Conservation (phyloP, 495 filamentous ascomycete species). For the Pyrenula massariospora region DNA sequence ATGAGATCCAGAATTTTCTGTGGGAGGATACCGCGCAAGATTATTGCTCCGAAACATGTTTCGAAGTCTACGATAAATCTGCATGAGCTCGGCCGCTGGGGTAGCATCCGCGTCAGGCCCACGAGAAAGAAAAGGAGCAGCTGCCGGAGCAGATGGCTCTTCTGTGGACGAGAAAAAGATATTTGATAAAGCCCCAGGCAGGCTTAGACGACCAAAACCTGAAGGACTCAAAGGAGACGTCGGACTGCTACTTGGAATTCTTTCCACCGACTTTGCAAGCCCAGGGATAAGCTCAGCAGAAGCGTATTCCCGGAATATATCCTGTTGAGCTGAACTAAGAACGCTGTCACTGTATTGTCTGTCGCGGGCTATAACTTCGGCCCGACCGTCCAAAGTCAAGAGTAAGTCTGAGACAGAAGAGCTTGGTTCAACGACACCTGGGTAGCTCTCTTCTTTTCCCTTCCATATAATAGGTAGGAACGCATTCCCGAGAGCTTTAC, state of each 20-base stretch:
- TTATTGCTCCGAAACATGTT: conserved; percentile 64
- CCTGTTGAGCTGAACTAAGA: conserved; percentile 20
- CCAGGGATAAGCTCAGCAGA: conserved; percentile 41
- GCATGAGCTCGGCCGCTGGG: conserved; percentile 58
- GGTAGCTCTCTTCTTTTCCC: conserved; percentile 71
- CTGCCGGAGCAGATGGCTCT: conserved; percentile 10
- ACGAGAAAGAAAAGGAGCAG: conserved; percentile 8
- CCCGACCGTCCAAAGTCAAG: neutral
- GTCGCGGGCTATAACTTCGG: neutral
- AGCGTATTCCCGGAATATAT: conserved; percentile 54
- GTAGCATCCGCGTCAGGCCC: conserved; percentile 24
- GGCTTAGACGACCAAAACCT: conserved; percentile 25
- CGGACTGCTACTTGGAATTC: neutral
- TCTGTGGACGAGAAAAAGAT: conserved; percentile 26
- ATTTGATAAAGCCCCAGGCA: conserved; percentile 18
- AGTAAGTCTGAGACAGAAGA: neutral
- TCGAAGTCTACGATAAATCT: conserved; percentile 67
- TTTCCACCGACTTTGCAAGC: neutral
- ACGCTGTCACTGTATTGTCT: neutral
- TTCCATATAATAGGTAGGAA: conserved; percentile 97
- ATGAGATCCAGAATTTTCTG: conserved; percentile 29
- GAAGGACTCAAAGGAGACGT: conserved; percentile 28
- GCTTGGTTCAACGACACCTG: conserved; percentile 38
- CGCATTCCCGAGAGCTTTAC: conserved; percentile 90
- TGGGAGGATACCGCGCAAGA: conserved; percentile 15